Percentiles rank a stretch among this genome's conserved stretches.
These are phyloP conservation scores for Pelargonium nanum DNA, from an alignment of 345 rosid genomes.

Conservation along the genomic window DNA sequence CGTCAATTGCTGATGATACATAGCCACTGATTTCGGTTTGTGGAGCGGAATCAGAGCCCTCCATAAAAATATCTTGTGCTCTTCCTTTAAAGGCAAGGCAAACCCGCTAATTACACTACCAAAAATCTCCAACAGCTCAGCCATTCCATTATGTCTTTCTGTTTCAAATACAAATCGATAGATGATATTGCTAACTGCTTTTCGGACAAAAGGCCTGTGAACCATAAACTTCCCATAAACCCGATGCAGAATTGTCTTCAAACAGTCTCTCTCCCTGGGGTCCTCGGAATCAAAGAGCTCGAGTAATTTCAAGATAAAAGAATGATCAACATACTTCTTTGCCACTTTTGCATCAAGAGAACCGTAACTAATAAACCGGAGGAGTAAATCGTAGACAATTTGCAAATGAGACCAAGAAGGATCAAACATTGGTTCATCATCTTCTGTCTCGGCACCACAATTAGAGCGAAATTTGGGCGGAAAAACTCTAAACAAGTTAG, in stretches of 20 bases:
- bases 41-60: constrained; percentile 65
- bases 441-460: constrained; percentile 45
- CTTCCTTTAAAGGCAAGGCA: constrained; percentile 73
- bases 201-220: constrained; percentile 57
- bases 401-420: constrained; percentile 74
- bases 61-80: constrained; percentile 50
- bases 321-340: constrained; percentile 57
- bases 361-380: constrained; percentile 35
- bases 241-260: constrained; percentile 66
- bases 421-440: constrained; percentile 71
- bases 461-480: constrained; percentile 53
- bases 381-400: constrained; percentile 57
- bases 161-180: constrained; percentile 67
- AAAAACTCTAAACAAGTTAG: constrained; percentile 53
- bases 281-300: constrained; percentile 78
- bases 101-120: constrained; percentile 74
- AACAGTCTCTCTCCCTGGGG: constrained; percentile 67
- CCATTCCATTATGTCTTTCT: constrained; percentile 59
- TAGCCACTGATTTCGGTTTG: constrained; percentile 59
- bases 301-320: constrained; percentile 46
- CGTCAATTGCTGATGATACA: constrained; percentile 68
- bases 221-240: constrained; percentile 70
- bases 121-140: constrained; percentile 68
- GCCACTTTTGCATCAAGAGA: constrained; percentile 59
- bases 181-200: constrained; percentile 61